Conservation (phyloP, 768 basidiomycete species). For the Lentinula lateritia region DNA sequence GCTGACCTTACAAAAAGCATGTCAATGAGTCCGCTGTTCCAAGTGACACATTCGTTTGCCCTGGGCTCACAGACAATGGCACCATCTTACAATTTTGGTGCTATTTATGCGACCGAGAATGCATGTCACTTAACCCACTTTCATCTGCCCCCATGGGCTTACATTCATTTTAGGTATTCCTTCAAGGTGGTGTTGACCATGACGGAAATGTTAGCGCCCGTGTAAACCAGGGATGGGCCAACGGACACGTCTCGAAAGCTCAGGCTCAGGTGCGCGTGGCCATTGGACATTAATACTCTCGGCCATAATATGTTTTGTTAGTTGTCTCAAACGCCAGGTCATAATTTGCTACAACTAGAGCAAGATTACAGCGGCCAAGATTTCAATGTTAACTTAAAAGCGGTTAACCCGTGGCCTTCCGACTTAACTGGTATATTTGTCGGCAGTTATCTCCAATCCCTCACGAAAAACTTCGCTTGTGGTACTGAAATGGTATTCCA, state of each 20-base stretch:
- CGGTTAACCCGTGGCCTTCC: constrained; percentile 84
- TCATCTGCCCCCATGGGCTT: constrained; percentile 3
- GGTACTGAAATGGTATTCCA: constrained; percentile 86
- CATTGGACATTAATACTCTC: not conserved
- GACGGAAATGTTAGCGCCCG: constrained; percentile 87
- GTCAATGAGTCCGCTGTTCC: constrained; percentile 93
- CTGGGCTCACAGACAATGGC: constrained; percentile 82
- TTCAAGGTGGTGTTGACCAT: constrained; percentile 93
- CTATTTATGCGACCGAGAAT: constrained; percentile 81
- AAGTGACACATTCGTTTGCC: constrained; percentile 94
- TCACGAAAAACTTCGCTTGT: constrained; percentile 85
- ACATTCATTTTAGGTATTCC: constrained; percentile 57
- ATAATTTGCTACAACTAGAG: constrained; percentile 90
- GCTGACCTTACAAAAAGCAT: constrained; percentile 94
- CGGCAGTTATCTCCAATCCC: constrained; percentile 86
- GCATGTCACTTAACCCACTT: constrained; percentile 32
- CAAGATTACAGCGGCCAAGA: constrained; percentile 91
- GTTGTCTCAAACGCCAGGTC: constrained; percentile 72
- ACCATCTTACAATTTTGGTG: constrained; percentile 91
- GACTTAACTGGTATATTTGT: constrained; percentile 91
- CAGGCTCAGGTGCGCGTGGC: constrained; percentile 70
- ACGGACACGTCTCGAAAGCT: constrained; percentile 72
- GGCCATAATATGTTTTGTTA: constrained; percentile 23
- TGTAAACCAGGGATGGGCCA: constrained; percentile 85
- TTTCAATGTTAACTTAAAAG: constrained; percentile 80